Evolutionary conservation across 768 basidiomycete genomes (phyloP), one percentile per base, ranked within the genome.

Genomic region (Galerina sulciceps): DNA sequence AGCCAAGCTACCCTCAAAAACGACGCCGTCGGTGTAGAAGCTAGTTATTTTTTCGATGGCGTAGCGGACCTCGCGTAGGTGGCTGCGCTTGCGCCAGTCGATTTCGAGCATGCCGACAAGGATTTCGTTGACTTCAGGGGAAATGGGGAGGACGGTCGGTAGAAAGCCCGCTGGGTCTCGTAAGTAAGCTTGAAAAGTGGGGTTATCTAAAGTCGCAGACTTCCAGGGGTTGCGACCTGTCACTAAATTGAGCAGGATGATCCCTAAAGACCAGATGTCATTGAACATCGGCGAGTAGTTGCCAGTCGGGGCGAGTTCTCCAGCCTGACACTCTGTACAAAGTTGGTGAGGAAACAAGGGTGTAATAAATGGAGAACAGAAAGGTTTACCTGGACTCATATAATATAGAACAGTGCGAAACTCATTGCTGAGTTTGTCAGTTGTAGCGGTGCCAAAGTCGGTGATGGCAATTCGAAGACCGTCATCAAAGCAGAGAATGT

Each of bases 171-270:
- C 65, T 45, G 92, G 91, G 68, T 94, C 87, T 65, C 85, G 86
- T 54, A 96, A 82, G 73, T 93, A 99, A 1, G 93, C 93, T 70
- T 91, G 87, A 83, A 98, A 99, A 2, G 94, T 97, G 61, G 91
- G 90, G 74, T 99, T 96, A 49, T 86, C 81, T 1, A 80, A 72
- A 17, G 88, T 88, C n/a, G 96, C 96, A 17, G 94, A 94, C 75
- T 93, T 92, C 96, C 96, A 99, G 13, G 96, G 96, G 69, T 99
- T 98, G 55, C 96, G 88, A n/a, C 95, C 94, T 40, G 94, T 97
- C 46, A 92, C 89, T 48, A 99, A 86, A 73, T 99, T 99, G 71
- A 99, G 88, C 35, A 99, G 89, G 64, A 99, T 94, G 67, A 99
- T 93, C 46, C 95, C 96, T 53, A 99, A 80, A 13, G 96, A 95